Conservation (phyloP, 177 flowering plant species). For the Tripterygium wilfordii region DNA sequence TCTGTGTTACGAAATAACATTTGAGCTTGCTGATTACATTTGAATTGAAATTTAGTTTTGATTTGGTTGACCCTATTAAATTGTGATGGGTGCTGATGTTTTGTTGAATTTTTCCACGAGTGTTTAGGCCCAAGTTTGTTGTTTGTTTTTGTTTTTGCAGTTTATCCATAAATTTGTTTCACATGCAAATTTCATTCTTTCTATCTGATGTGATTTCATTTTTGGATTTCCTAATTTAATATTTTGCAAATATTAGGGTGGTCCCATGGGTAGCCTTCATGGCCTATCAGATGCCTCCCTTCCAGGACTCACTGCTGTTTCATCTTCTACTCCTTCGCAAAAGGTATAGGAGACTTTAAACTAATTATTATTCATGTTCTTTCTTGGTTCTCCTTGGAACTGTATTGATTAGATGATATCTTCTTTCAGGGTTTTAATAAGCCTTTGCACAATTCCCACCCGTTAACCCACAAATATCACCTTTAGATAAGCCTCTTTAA, state of each 20-base stretch:
- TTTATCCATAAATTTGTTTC: no score
- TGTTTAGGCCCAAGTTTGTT: no score
- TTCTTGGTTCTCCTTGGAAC: no score
- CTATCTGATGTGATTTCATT: neutral
- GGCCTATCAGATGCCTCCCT: conserved; percentile 33
- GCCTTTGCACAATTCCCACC: conserved; percentile 40
- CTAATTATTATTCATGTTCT: neutral
- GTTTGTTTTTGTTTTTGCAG: no score
- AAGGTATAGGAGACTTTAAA: conserved; percentile 28
- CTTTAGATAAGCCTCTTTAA: conserved; percentile 54
- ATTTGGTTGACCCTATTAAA: no score
- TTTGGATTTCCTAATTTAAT: neutral
- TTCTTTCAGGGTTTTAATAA: no score
- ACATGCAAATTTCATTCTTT: neutral
- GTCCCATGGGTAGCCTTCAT: conserved; percentile 36
- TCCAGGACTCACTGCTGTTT: conserved; percentile 27
- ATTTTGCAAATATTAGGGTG: conserved; percentile 47
- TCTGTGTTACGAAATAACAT: no score
- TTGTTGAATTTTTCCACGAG: no score
- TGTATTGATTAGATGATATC: no score
- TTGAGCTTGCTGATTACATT: no score
- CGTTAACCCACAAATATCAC: conserved; percentile 54
- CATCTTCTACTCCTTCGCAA: conserved; percentile 39
- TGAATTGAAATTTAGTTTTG: no score
- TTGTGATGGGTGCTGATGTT: no score